Conservation (phyloP, 352 stramenopile genomes). For the Hyaloperonospora arabidopsidis region DNA sequence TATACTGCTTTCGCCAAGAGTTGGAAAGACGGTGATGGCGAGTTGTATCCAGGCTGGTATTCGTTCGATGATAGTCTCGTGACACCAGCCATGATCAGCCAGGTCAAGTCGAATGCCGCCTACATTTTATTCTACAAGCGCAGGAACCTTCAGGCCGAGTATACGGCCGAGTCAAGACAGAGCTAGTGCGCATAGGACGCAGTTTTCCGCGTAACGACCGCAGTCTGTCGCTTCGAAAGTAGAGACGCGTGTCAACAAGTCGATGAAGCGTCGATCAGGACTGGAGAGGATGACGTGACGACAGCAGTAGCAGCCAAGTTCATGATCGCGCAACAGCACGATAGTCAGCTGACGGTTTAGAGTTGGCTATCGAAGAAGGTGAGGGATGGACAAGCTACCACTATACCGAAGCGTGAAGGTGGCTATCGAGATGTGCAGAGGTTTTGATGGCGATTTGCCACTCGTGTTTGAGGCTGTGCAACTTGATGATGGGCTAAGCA, state of each 20-base stretch:
- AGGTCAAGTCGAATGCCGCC: conserved; percentile 72
- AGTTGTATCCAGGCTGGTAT: conserved; percentile 69
- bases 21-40: conserved; percentile 46
- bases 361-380: conserved; percentile 19
- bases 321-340: too few relatives aligned
- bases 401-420: conserved; percentile 14
- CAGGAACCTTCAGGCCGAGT: conserved; percentile 26
- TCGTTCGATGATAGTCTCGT: conserved; percentile 81
- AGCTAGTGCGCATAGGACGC: conserved; percentile 9
- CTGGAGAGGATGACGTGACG: too few relatives aligned
- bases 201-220: too few relatives aligned
- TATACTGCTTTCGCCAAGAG: conserved; percentile 84
- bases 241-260: too few relatives aligned
- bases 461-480: conserved; percentile 17
- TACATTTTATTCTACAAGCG: conserved; percentile 89
- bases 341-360: too few relatives aligned
- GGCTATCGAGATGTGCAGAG: conserved; percentile 18
- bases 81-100: conserved; percentile 38
- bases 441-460: conserved; percentile 9
- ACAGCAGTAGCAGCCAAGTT: too few relatives aligned
- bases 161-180: conserved; percentile 6
- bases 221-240: too few relatives aligned
- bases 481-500: conserved; percentile 3
- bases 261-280: too few relatives aligned
- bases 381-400: conserved; percentile 24